Evolutionary conservation across 2,329 filamentous ascomycete genomes (phyloP), one percentile per base, ranked within the genome.

Genomic region (Cytospora chrysosperma): DNA sequence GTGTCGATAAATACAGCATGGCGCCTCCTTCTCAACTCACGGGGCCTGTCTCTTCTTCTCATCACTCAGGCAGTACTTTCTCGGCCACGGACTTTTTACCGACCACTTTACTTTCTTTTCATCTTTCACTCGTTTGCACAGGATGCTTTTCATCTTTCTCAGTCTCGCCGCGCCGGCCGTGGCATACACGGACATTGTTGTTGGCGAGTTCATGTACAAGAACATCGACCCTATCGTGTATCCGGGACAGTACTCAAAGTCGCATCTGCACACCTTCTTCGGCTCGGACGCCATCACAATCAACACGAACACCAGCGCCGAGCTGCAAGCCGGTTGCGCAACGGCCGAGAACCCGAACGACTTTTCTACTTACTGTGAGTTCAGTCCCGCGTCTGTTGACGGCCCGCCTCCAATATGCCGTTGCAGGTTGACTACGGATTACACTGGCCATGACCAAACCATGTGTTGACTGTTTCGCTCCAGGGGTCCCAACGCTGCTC

Each of bases 261-360:
- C 73, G 17, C 74, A 75, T 52, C 43, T 76, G 62, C 74, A 76
- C 68, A 72, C 72, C 12, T 75, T 74, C 67, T 76, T 76, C 64
- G 75, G 75, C 49, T 75, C 73, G 56, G 74, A 75, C 54, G 71
- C 68, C 37, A 67, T 74, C 26, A 76, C 72, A 1, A 65, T 70
- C 65, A 66, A 70, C 65, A 73, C 73, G 21, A 72, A 68, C 32
- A 71, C 71, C 27, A 73, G 71, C 27, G 70, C 72, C n/a, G 70
- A 74, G 43, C 63, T 72, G 21, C 70, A 71, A 56, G 64, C 67
- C 37, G 70, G 71, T 12, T 72, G 71, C 59, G 68, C 70, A 9
- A 70, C 65, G 1, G 67, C 69, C 40, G 69, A 72, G 34, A 72
- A 72, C 67, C 71, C 71, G 26, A 72, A 72, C 49, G 71, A 72